Evolutionary conservation across 345 rosid species (phyloP).

Genomic region (Citrus cavaleriei): DNA sequence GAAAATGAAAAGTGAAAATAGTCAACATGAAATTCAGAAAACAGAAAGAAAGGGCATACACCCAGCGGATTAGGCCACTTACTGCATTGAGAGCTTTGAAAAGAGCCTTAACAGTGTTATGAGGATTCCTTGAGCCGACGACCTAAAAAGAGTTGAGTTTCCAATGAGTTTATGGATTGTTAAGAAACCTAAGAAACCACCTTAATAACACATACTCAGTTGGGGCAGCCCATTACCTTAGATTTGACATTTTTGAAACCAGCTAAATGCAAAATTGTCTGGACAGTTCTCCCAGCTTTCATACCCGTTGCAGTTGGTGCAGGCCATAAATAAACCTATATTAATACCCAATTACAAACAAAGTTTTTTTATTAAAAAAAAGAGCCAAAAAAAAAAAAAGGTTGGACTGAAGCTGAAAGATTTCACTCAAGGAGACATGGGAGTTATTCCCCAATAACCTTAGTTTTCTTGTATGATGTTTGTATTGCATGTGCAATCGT

Average conservation of each 20-base stretch:
- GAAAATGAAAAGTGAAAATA: neutral
- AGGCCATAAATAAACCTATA: constrained; percentile 92
- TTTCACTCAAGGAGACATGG: neutral
- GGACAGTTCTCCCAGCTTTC: constrained; percentile 88
- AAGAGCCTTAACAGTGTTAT: constrained; percentile 89
- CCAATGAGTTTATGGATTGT: neutral
- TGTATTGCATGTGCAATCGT: constrained; percentile 94
- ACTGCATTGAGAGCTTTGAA: constrained; percentile 92
- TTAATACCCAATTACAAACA: constrained; percentile 4
- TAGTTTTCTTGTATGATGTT: constrained; percentile 84
- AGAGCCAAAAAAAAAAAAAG: neutral
- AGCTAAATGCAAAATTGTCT: constrained; percentile 70
- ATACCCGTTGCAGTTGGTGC: constrained; percentile 81
- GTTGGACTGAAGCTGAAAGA: neutral
- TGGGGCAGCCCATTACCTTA: constrained; percentile 47
- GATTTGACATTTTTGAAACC: constrained; percentile 95
- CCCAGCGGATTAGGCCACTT: constrained; percentile 29
- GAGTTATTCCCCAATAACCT: constrained; percentile 40
- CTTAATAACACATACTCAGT: neutral
- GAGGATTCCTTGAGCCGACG: constrained; percentile 90
- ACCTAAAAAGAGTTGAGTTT: constrained; percentile 41
- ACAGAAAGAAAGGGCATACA: neutral
- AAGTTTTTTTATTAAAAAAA: neutral
- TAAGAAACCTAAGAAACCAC: neutral
- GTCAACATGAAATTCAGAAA: neutral